phyloP scores from a whole-genome alignment of 345 rosid genomes.

The Citrus inodora region DNA sequence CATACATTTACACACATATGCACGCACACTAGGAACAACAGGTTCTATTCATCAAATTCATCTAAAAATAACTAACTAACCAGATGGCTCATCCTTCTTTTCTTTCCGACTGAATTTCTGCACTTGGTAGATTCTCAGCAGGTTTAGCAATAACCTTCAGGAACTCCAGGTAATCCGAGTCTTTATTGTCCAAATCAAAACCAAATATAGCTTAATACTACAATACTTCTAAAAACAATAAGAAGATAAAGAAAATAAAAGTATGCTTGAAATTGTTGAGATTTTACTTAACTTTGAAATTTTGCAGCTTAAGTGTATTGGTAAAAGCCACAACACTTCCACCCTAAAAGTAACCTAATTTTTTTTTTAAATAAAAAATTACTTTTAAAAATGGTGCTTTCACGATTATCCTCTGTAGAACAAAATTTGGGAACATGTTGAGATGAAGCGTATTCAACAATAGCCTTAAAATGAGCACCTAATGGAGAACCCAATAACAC shows the following conservation, averaged over 20 bases:
- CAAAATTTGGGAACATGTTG: slow-evolving; percentile 53
- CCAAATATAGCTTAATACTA: neutral
- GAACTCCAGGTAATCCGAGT: slow-evolving; percentile 66
- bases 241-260: neutral
- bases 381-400: slow-evolving; percentile 59
- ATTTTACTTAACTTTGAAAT: neutral
- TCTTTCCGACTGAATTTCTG: slow-evolving; percentile 58
- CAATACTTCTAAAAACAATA: neutral
- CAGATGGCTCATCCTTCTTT: slow-evolving; percentile 63
- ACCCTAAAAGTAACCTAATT: no score
- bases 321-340: neutral
- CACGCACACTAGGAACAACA: neutral
- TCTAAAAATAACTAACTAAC: slow-evolving; percentile 25
- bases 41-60: neutral
- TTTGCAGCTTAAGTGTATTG: no score
- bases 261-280: neutral
- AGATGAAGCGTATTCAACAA: slow-evolving; percentile 70
- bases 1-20: no score
- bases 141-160: slow-evolving; percentile 63
- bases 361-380: neutral
- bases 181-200: slow-evolving; percentile 16
- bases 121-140: slow-evolving; percentile 56
- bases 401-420: slow-evolving; percentile 52
- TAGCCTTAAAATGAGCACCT: slow-evolving; percentile 62
- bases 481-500: neutral